Conservation (phyloP, 2,329 filamentous ascomycete genomes). For the Pyrenophora tritici-repentis region DNA sequence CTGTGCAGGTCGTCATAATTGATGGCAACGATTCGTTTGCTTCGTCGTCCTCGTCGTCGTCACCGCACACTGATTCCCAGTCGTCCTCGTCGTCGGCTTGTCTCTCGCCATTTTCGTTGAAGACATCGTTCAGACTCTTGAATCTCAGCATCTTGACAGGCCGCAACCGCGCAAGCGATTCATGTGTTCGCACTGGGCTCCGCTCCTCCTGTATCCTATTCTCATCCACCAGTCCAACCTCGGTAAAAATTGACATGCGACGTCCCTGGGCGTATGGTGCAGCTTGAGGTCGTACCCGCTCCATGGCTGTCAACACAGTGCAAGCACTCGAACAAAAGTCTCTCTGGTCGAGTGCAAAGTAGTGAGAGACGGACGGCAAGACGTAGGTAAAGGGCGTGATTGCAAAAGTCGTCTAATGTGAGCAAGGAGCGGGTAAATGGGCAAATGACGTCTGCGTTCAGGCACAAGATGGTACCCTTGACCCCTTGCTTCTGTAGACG, state of each 20-base stretch:
- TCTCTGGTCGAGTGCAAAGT: conserved; percentile 15
- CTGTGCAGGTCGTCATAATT: background rate
- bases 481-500: background rate
- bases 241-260: conserved; percentile 44
- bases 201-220: conserved; percentile 35
- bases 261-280: conserved; percentile 23
- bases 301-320: conserved; percentile 24
- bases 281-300: conserved; percentile 33
- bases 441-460: conserved; percentile 29
- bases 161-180: conserved; percentile 27
- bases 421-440: conserved; percentile 7
- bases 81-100: conserved; percentile 24
- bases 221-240: conserved; percentile 46
- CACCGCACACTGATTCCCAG: conserved; percentile 35
- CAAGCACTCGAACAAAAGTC: background rate
- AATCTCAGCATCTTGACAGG: conserved; percentile 40
- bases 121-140: conserved; percentile 37
- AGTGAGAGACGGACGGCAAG: conserved; percentile 2
- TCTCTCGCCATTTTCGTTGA: conserved; percentile 18
- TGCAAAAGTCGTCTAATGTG: background rate
- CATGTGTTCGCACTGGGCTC: conserved; percentile 33
- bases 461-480: conserved; percentile 20
- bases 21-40: conserved; percentile 11
- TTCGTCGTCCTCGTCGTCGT: conserved; percentile 34
- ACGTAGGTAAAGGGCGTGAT: conserved; percentile 1